Evolutionary conservation across 805 yeast species (phyloP), one percentile per base, ranked within the genome.

Genomic region (Saturnispora gosingensis): DNA sequence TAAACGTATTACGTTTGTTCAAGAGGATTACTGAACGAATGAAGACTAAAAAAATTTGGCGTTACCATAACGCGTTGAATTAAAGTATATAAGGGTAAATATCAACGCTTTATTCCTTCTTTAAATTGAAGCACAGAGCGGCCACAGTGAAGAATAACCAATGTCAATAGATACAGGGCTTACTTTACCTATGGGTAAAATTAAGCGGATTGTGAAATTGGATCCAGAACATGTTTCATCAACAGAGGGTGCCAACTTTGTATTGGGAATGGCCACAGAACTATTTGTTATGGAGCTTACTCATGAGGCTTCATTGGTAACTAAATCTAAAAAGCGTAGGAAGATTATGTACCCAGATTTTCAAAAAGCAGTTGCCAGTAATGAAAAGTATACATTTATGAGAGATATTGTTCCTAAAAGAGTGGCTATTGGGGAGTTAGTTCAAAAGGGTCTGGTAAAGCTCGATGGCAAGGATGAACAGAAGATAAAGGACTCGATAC

Each of bases 231-330:
- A 83, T 57, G 67, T 74, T 6, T 77, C 82, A 2, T 80, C 87
- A 2, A 79, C 88, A 2, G 83, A 78, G 52, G 72, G 81, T 28
- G 88, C 91, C 0, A 86, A 83, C n/a, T 82, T 79, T 62, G 76
- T 88, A 15, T 72, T 86, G 6, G 88, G 87, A 2, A 74, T 83
- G n/a, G 89, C 93, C 8, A 80, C 91, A 0, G 93, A 86, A 59
- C 67, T 84, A 22, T 86, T 86, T 61, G 73, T 85, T 22, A 82
- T 81, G 64, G 78, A 80, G 60, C 72, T 85, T 54, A 75, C 86
- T 1, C 88, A 82, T 61, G 87, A 83, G 61, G 89, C 93, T 0
- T 71, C 80, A 5, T 66, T 82, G 51, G 70, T 73, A 22, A 85
- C 95, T 32, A 78, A 80, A 58, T 70, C 80, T 36, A 84, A 80